Base-by-base conservation (phyloP, 2,329 filamentous ascomycete species). In the Cladophialophora yegresii region DNA sequence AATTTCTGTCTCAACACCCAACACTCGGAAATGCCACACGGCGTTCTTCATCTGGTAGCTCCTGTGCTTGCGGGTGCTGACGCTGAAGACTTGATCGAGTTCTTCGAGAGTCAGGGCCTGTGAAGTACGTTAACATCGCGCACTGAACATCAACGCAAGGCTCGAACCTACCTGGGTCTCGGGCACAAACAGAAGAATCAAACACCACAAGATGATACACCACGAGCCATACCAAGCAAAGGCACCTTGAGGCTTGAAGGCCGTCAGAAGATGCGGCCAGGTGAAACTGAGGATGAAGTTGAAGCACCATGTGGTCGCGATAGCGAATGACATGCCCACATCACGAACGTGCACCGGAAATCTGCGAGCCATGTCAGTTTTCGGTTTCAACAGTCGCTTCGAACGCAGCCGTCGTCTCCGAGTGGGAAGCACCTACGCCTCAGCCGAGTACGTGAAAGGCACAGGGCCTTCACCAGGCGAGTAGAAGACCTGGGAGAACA, bases 371-470 rank as follows among this genome's bases (percentile, higher is more conserved):
- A 83, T 85, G 72, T 87, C 87, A 0, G 84, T 86, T 26, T 33
- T 22, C 13, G 9, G 16, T 7, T 8, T 5, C 6, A n/a, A 3
- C 16, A 43, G 16, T 2, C 33, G 5, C 3, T 43, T 43, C 6
- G 3, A 13, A n/a, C 16, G 47, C 16, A 20, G 51, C 79, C 70
- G 67, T 78, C 80, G 7, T 26, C 8, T 53, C 28, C 4, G 50
- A 32, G 26, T 5, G 23, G 26, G 28, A 16, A 30, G 16, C n/a
- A 54, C 51, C 16, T 54, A 54, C 51, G 23, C 88, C 86, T 4
- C 36, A 43, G 86, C 85, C 0, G 84, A 86, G 72, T 88, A 88
- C 0, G 84, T 86, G 69, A 88, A 88, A 0, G 86, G 85, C 0
- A 87, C 85, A 0, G 83, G 83, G 0, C 86, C 86, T 73, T 85